Conservation (phyloP, 2,329 filamentous ascomycete genomes). For the Fusarium mangiferae region DNA sequence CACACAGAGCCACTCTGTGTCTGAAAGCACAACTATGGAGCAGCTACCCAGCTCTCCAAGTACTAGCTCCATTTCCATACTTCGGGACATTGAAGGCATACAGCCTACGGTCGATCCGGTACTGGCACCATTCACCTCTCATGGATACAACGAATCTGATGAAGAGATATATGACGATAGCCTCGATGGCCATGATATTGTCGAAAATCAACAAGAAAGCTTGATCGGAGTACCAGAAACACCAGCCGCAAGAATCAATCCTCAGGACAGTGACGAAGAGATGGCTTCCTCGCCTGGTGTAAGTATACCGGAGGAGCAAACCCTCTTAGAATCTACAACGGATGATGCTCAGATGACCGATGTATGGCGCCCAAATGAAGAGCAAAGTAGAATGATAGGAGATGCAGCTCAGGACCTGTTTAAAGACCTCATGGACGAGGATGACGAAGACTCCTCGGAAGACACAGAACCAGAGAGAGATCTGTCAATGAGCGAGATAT, state of each 20-base stretch:
- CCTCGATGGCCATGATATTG: background rate
- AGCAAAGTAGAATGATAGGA: background rate
- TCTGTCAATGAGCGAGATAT: background rate
- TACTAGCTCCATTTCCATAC: background rate
- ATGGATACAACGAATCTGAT: background rate
- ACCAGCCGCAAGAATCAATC: background rate
- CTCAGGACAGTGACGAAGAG: background rate
- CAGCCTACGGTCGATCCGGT: background rate
- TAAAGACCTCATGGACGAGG: background rate
- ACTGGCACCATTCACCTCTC: too few relatives aligned
- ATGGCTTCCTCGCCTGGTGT: background rate
- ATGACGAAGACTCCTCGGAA: background rate
- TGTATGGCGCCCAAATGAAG: background rate
- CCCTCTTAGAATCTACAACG: background rate
- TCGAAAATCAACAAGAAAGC: background rate
- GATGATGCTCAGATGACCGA: slow-evolving; percentile 7
- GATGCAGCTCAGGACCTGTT: background rate
- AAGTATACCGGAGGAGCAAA: background rate
- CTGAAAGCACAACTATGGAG: background rate
- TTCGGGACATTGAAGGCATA: background rate
- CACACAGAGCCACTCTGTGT: background rate
- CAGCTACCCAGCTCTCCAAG: background rate
- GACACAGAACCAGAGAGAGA: background rate
- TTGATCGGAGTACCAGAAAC: background rate
- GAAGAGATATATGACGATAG: background rate